Evolutionary conservation across 176 grass and related monocot genomes (phyloP), one percentile per base, ranked within the genome.

Genomic region (Melocanna baccifera): DNA sequence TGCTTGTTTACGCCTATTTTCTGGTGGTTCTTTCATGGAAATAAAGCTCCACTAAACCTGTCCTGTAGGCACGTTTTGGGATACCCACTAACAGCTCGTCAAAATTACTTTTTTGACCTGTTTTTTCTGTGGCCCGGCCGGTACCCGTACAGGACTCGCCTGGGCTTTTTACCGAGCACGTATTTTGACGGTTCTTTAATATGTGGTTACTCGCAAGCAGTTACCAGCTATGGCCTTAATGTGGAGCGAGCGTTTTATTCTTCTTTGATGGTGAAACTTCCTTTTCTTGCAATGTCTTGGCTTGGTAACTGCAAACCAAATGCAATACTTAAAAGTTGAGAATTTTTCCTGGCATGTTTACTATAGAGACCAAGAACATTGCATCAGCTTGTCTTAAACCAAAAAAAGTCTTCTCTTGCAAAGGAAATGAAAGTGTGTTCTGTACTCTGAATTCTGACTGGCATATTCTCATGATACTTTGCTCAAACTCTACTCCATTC

Each of bases 401-500:
- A 22, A 62, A 67, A 12, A 77, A 50, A 9, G 39, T 26, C 55
- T 25, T 37, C 22, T 16, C 26, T 37, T 45, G 43, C 43, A 45
- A 76, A 62, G 42, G 39, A 68, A 62, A 18, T 50, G 18, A 43
- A 84, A 25, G 19, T 48, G 63, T 86, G 63, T 63, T 81, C 32
- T 86, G 55, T 22, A 65, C 46, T 78, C 66, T 78, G 26, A 86
- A 22, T 47, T 67, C 22, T 81, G 45, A 18, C 36, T 29, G 15
- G 26, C 65, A 82, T 86, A 83, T 90, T 71, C 71, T 73, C 50
- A 90, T 75, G 71, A 74, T 90, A 66, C 89, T 79, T 87, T 90
- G 15, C 68, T 83, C 69, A 30, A 90, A 61, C 66, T 79, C 58
- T 83, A 90, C 59, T 83, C 80, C 67, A 87, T 75, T 87, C 29